Base-by-base conservation (phyloP, 2,329 filamentous ascomycete species). In the Sporothrix phasma region DNA sequence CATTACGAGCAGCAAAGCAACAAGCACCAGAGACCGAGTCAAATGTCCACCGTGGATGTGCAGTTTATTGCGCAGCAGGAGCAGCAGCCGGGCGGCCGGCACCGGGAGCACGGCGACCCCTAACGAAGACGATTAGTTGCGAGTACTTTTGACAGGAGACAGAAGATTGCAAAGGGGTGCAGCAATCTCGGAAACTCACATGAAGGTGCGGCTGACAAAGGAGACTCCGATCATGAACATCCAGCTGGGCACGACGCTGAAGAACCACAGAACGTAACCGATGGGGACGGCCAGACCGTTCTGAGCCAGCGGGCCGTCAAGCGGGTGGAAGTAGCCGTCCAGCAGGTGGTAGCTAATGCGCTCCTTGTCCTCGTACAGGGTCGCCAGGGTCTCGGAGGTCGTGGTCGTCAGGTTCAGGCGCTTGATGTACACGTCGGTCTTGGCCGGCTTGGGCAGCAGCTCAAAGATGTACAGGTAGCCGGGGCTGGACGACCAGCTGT, bases 161-260 rank as follows among this genome's bases (percentile, higher is more conserved):
- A 46, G 54, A 39, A 62, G 41, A 15, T 29, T 31, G 39, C 24
- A 51, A 13, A 39, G 19, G 54, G 43, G 22, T 7, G 22, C 26
- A 22, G 7, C 45, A 61, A 8, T 17, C n/a, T 19, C 15, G 5
- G 5, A 31, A 62, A 80, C 88, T 82, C 78, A 91, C 89, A 92
- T 91, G 75, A 92, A 82, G 65, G 79, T 83, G 72, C 89, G 82
- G 80, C 86, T 90, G 68, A 88, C 71, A 73, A 92, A 85, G 62
- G 87, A 89, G 69, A 93, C 80, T 58, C 84, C 73, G 69, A 93
- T 80, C 89, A 93, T 92, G 72, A 91, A 86, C 63, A 84, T 76
- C 89, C 89, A 93, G 78, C 87, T 85, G 65, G 89, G 83, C 65
- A 90, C 76, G 58, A 88, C 76, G 70, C 81, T 80, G 71, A 89